Evolutionary conservation across 1,284 basidiomycete genomes (phyloP).

Genomic region (Rhodotorula sp.): DNA sequence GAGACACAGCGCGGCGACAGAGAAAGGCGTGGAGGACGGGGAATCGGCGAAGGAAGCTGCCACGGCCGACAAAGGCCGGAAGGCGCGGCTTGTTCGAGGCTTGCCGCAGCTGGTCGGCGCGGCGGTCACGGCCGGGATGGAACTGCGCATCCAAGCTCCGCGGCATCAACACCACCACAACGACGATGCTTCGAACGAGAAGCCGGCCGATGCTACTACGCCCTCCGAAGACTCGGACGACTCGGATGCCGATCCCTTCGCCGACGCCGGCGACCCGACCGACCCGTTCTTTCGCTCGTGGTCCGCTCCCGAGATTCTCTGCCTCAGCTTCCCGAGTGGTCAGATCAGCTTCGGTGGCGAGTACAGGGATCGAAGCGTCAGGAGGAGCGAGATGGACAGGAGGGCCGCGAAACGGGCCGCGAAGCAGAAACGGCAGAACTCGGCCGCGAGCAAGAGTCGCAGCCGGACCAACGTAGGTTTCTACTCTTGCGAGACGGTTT

Average conservation of each 20-base stretch:
- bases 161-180: neutral
- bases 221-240: neutral
- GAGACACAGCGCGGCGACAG: neutral
- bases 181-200: neutral
- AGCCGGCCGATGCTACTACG: no score
- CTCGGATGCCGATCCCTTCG: neutral
- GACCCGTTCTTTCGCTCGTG: constrained; percentile 36
- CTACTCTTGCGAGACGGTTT: no score
- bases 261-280: constrained; percentile 11
- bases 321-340: constrained; percentile 24
- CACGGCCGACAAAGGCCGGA: neutral
- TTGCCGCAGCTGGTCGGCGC: constrained; percentile 26
- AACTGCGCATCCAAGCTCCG: constrained; percentile 31
- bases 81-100: neutral
- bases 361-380: constrained; percentile 27
- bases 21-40: neutral
- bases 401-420: constrained; percentile 14
- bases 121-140: constrained; percentile 18
- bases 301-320: constrained; percentile 35
- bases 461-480: neutral
- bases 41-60: neutral
- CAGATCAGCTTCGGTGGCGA: constrained; percentile 25
- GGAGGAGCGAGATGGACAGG: constrained; percentile 27
- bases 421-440: neutral
- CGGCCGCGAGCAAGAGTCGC: neutral